phyloP scores from a whole-genome alignment of 805 yeast genomes.

The Lipomyces spencermartinsiae region DNA sequence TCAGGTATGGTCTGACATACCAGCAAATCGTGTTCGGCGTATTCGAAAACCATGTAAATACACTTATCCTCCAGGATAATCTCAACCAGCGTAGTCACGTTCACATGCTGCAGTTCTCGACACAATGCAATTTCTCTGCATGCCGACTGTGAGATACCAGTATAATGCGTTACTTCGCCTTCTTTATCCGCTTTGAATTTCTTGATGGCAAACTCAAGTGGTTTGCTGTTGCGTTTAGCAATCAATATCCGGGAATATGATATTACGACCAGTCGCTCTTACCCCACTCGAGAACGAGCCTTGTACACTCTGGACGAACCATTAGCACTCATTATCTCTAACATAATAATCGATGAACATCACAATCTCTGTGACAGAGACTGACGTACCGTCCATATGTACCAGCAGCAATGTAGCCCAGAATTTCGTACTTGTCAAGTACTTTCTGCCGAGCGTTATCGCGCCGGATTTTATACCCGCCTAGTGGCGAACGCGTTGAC shows the following conservation, averaged over 20 bases:
- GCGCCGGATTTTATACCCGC: constrained; percentile 61
- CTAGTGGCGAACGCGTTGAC: constrained; percentile 46
- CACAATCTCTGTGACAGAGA: background rate
- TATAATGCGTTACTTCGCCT: constrained; percentile 84
- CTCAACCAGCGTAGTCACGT: constrained; percentile 80
- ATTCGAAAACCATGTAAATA: constrained; percentile 94
- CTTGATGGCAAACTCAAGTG: constrained; percentile 77
- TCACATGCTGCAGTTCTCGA: constrained; percentile 79
- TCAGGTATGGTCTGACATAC: constrained; percentile 11
- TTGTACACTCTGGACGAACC: constrained; percentile 71
- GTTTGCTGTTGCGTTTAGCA: constrained; percentile 31
- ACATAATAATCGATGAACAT: background rate
- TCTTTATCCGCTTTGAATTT: constrained; percentile 95
- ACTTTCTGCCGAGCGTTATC: constrained; percentile 75
- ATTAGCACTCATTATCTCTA: background rate
- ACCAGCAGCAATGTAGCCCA: constrained; percentile 98
- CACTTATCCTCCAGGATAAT: constrained; percentile 85
- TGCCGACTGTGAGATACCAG: constrained; percentile 96
- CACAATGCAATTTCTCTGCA: constrained; percentile 96
- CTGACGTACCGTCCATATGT: constrained; percentile 70
- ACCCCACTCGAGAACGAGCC: constrained; percentile 61
- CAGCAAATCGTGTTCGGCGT: constrained; percentile 91
- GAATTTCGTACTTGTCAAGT: constrained; percentile 79
- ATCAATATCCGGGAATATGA: too few relatives aligned
- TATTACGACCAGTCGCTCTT: background rate